Evolutionary conservation across 208 protist species (phyloP), one percentile per base, ranked within the genome.

Genomic region (Angomonas ambiguus): DNA sequence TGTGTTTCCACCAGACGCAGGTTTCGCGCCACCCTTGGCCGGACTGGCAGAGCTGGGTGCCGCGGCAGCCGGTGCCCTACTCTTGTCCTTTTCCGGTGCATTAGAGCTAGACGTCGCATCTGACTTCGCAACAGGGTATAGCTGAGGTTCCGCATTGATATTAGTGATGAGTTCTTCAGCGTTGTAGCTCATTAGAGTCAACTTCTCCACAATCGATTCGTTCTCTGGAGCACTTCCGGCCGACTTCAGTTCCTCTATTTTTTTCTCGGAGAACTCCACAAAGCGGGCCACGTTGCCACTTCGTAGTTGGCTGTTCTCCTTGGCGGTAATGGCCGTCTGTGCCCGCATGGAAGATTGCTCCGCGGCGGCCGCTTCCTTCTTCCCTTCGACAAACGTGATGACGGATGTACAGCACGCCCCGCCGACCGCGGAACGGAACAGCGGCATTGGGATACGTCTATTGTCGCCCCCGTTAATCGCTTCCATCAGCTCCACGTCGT

Each of bases 281-380:
- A 90, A 90, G 53, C 84, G 80, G 10, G 45, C 10, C 49, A 84
- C 69, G 55, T 85, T 87, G 33, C 84, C 84, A 66, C 84, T 90
- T 58, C 84, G 80, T 3, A 79, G 75, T 1, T 74, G 35, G 38
- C 61, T 41, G 66, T 82, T 87, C 57, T 67, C 65, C 53, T 75
- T 79, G 22, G 65, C 60, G 51, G 66, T 60, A 30, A 91, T 42
- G 28, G 70, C 60, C 13, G 66, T 67, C 6, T 58, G 28, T 2
- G 74, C 67, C 20, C 67, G 67, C 51, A 87, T 38, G 20, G 70
- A 68, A 2, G 72, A 60, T 8, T 55, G 49, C 69, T 91, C 80
- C 42, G 28, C 68, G 18, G 67, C 69, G 0, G 67, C 64, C 33
- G 51, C 51, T n/a, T 38, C 31, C 55, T 73, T 62, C 25, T 73